Evolutionary conservation across 2,329 filamentous ascomycete genomes (phyloP), one percentile per base, ranked within the genome.

Genomic region (Fusarium sarcochroum): DNA sequence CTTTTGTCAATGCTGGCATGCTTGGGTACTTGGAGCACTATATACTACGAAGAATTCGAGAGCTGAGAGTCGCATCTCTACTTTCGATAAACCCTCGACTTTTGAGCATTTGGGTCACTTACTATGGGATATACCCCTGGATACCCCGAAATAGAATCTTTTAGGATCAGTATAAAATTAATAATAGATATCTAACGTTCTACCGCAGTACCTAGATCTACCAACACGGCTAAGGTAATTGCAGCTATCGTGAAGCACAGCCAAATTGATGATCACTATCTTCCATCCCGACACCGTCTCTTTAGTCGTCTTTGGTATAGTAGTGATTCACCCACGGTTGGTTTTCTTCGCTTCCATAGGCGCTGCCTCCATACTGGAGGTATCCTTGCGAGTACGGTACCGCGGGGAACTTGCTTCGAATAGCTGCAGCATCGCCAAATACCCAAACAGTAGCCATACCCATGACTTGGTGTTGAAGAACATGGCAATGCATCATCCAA

Each of bases 401-500:
- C 10, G 78, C 71, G 30, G 53, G 64, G 41, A 69, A 69, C 48
- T 63, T 69, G 41, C 13, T 56, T 6, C 15, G 37, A 1, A 71
- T 70, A 13, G 73, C 67, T 1, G 58, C 49, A 5, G 65, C 67
- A 44, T 76, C 66, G 7, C 76, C 76, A 66, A 74, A 71, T 7
- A 73, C 58, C 72, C 68, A 71, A 17, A 75, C 65, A 14, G 56
- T 73, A 34, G 69, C 53, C 81, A 78, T 76, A 70, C 72, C 85
- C 86, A 89, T 88, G 18, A 86, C 77, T 82, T 87, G 86, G 72
- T 90, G 87, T 54, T 84, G 83, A 49, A 86, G 66, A 17, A 86
- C 83, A 73, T 90, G 87, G 65, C 87, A 90, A 73, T 90, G 87
- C 65, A 89, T 79, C 85, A 89, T 86, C 86, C 86, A 90, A 5